Conservation (phyloP, 805 yeast species). For the Nakazawaea holstii region DNA sequence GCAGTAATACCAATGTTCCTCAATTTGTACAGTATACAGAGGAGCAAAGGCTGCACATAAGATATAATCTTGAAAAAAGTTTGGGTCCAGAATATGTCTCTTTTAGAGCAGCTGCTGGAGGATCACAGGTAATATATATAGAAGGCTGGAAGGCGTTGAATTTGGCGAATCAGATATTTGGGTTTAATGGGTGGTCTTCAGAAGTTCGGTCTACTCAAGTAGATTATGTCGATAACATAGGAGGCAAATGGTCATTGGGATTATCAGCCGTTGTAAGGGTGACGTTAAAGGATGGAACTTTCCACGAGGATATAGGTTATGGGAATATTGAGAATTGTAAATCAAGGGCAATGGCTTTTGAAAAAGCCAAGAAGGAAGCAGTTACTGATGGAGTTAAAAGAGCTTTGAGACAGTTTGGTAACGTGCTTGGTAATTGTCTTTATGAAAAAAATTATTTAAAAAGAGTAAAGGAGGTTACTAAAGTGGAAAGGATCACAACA, state of each 20-base stretch:
- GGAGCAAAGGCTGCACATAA: conserved; percentile 22
- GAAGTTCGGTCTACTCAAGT: conserved; percentile 61
- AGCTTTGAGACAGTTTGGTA: conserved; percentile 74
- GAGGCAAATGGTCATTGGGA: conserved; percentile 58
- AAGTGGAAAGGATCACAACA: conserved; percentile 23
- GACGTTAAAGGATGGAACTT: conserved; percentile 75
- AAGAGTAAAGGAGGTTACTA: conserved; percentile 39
- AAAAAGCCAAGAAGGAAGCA: conserved; percentile 80
- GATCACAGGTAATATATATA: conserved; percentile 61
- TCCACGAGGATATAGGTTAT: conserved; percentile 70
- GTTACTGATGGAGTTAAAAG: conserved; percentile 80
- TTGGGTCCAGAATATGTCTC: conserved; percentile 78
- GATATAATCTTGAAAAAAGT: conserved; percentile 28
- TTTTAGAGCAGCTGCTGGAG: conserved; percentile 71
- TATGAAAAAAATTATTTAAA: conserved; percentile 66
- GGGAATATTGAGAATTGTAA: conserved; percentile 71
- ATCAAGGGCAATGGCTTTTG: conserved; percentile 67
- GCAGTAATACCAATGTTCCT: background rate
- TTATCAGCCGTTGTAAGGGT: conserved; percentile 68
- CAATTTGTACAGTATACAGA: conserved; percentile 14
- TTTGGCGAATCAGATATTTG: conserved; percentile 76
- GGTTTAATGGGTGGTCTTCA: conserved; percentile 79
- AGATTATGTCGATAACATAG: conserved; percentile 64
- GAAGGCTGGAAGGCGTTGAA: conserved; percentile 85
- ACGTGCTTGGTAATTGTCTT: conserved; percentile 77